Percentiles rank a stretch among this genome's conserved stretches.
These are phyloP conservation scores for Tolypocladium cylindrosporum DNA, from an alignment of 2,329 filamentous ascomycete species.

Conservation along the genomic window DNA sequence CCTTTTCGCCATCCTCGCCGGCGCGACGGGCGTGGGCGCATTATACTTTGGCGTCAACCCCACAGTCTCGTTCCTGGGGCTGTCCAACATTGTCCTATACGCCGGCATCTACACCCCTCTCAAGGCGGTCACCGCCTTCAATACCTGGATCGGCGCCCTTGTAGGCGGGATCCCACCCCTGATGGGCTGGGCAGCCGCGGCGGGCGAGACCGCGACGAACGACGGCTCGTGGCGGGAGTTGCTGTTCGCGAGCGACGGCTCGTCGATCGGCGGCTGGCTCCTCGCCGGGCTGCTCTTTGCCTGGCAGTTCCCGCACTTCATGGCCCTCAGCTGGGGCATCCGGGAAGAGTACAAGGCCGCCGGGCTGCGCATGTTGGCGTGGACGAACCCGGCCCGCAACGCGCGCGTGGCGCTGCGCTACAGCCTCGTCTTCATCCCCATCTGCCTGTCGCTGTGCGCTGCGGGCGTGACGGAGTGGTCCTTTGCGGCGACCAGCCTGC, in stretches of 20 bases:
- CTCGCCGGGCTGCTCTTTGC: constrained; percentile 76
- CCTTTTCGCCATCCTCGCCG: constrained; percentile 69
- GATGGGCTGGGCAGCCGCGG: constrained; percentile 97
- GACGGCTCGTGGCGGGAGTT: constrained; percentile 71
- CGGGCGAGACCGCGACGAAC: constrained; percentile 71
- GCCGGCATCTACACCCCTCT: constrained; percentile 88
- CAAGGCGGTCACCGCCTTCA: constrained; percentile 76
- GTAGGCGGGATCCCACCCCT: constrained; percentile 90
- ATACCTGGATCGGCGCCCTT: constrained; percentile 91
- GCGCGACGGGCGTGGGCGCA: constrained; percentile 55
- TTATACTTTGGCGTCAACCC: constrained; percentile 90
- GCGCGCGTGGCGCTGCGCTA: constrained; percentile 82
- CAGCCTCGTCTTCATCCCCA: constrained; percentile 72
- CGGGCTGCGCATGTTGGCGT: constrained; percentile 65
- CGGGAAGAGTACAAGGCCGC: constrained; percentile 76
- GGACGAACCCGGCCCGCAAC: constrained; percentile 80
- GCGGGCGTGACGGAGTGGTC: constrained; percentile 75
- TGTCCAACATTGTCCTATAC: constrained; percentile 78
- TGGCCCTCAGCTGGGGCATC: constrained; percentile 82
- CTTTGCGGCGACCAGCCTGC: constrained; percentile 70
- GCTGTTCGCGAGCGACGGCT: constrained; percentile 54
- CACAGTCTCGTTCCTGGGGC: constrained; percentile 78
- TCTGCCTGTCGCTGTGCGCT: constrained; percentile 73
- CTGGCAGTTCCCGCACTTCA: constrained; percentile 99
- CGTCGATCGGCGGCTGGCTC: constrained; percentile 72